Conservation (phyloP, 495 filamentous ascomycete genomes). For the Podospora sp. region DNA sequence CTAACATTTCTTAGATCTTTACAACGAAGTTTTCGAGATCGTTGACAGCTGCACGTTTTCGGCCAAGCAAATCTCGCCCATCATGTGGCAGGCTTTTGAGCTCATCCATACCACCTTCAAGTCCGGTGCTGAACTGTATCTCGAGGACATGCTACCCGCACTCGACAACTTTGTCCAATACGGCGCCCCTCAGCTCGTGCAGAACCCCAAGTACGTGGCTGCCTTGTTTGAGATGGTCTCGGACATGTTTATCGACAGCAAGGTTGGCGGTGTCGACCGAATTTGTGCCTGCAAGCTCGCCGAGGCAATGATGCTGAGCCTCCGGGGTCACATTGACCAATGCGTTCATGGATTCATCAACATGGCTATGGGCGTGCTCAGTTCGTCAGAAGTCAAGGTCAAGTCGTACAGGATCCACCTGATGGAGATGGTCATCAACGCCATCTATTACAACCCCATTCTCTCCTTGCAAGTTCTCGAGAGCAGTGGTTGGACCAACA, state of each 20-base stretch:
- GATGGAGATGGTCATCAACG: constrained; percentile 99
- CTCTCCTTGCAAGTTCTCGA: constrained; percentile 84
- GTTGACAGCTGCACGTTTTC: constrained; percentile 99
- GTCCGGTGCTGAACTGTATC: constrained; percentile 90
- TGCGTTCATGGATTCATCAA: constrained; percentile 84
- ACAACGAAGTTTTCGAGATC: constrained; percentile 98
- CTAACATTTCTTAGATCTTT: constrained; percentile 62
- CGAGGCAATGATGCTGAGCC: constrained; percentile 93
- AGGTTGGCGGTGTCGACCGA: constrained; percentile 90
- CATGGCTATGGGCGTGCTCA: constrained; percentile 83
- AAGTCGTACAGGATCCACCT: constrained; percentile 93
- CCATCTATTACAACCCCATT: constrained; percentile 91
- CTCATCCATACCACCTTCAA: constrained; percentile 97
- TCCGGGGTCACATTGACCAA: constrained; percentile 86
- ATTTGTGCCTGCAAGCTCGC: constrained; percentile 99
- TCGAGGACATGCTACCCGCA: constrained; percentile 98
- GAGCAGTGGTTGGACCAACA: constrained; percentile 94
- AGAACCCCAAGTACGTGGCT: constrained; percentile 82
- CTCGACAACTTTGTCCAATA: constrained; percentile 97
- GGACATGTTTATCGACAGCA: constrained; percentile 73
- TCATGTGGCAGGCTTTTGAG: constrained; percentile 98
- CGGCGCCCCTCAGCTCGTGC: constrained; percentile 73
- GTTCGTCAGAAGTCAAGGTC: constrained; percentile 67
- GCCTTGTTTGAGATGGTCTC: constrained; percentile 82
- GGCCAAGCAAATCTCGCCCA: constrained; percentile 89